phyloP scores from a whole-genome alignment of 176 grass and related monocot species.

The Calamus simplicifolius region DNA sequence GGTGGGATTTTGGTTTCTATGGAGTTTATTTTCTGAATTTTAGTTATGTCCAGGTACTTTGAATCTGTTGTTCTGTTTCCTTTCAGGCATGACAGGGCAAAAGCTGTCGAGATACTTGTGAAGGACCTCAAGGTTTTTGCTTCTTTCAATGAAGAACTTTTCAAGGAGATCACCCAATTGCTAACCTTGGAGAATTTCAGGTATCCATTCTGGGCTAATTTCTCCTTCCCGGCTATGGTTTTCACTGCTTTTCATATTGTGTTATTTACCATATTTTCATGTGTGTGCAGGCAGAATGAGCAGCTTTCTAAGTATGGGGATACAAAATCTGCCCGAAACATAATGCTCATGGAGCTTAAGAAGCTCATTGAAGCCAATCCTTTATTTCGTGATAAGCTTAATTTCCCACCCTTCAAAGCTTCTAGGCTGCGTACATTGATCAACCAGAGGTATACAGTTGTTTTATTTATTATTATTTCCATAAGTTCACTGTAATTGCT shows the following conservation, averaged over 20 bases:
- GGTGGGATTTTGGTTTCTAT: slow-evolving; percentile 28
- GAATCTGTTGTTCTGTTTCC: background rate
- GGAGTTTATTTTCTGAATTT: too few species aligned
- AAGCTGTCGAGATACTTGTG: slow-evolving; percentile 97
- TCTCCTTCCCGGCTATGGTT: too few species aligned
- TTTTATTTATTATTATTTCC: slow-evolving; percentile 1
- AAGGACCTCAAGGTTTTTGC: slow-evolving; percentile 99
- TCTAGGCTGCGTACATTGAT: slow-evolving; percentile 94
- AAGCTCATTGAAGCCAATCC: slow-evolving; percentile 97
- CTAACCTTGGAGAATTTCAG: slow-evolving; percentile 98
- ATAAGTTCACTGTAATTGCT: too few species aligned
- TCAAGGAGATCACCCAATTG: slow-evolving; percentile 98
- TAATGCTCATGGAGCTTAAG: slow-evolving; percentile 98
- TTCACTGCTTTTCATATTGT: background rate
- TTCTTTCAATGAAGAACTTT: slow-evolving; percentile 98
- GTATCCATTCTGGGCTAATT: slow-evolving; percentile 19
- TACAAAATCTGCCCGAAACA: slow-evolving; percentile 94
- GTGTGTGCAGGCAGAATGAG: slow-evolving; percentile 83
- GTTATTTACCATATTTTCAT: slow-evolving; percentile 4
- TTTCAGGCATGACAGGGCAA: slow-evolving; percentile 86
- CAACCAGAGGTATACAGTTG: slow-evolving; percentile 71
- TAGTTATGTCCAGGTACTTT: background rate
- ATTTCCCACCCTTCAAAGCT: slow-evolving; percentile 92
- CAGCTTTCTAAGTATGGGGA: slow-evolving; percentile 98
- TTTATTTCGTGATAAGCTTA: slow-evolving; percentile 89